Conservation (phyloP, 2,329 filamentous ascomycete genomes). For the Fusarium piperis region DNA sequence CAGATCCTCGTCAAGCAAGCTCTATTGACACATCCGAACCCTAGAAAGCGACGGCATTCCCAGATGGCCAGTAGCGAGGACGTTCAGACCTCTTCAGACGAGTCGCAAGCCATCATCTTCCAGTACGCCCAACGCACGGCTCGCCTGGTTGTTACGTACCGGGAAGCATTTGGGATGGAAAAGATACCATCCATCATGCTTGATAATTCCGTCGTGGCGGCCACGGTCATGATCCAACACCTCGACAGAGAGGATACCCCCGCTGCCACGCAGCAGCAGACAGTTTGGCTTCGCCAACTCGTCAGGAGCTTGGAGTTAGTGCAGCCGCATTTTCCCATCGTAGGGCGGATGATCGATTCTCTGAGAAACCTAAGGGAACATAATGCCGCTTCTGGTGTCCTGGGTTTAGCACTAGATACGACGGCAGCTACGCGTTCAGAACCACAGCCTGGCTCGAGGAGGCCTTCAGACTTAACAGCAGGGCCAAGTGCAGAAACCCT, state of each 20-base stretch:
- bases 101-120: neutral
- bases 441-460: neutral
- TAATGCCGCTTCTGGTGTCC: neutral
- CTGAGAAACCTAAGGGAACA: neutral
- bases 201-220: slow-evolving; percentile 17
- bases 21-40: neutral
- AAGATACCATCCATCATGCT: slow-evolving; percentile 26
- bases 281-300: slow-evolving; percentile 14
- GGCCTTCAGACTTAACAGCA: no score
- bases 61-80: neutral
- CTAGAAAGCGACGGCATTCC: neutral
- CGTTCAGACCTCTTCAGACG: neutral
- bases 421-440: neutral
- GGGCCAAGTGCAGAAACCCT: no score
- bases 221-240: slow-evolving; percentile 9
- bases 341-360: slow-evolving; percentile 18
- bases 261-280: neutral
- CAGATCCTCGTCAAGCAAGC: slow-evolving; percentile 15
- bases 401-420: neutral
- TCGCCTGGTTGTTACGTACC: slow-evolving; percentile 17
- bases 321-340: slow-evolving; percentile 16
- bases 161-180: slow-evolving; percentile 20
- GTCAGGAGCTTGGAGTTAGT: slow-evolving; percentile 13
- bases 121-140: slow-evolving; percentile 15
- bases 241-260: neutral